Evolutionary conservation across 1,139 yeast species (phyloP).

Genomic region (Suhomyces wounanorum): DNA sequence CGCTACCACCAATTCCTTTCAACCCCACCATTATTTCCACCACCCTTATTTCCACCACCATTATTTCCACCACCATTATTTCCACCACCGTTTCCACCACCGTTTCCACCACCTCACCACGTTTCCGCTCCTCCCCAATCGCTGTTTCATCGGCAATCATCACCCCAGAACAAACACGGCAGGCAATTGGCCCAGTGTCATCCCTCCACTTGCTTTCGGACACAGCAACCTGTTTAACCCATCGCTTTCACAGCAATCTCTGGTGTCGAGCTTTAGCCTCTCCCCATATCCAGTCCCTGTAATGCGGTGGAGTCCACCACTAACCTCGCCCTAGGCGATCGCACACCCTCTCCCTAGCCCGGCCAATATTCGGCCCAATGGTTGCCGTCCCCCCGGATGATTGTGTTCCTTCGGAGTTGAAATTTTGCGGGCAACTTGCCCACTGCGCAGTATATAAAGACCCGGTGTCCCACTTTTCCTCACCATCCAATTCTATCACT

Average conservation of each 20-base stretch:
- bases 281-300: background rate
- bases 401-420: conserved; percentile 24
- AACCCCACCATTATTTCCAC: background rate
- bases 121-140: background rate
- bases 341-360: conserved; percentile 2
- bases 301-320: background rate
- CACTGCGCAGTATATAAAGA: conserved; percentile 8
- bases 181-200: no score
- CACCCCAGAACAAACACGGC: background rate
- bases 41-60: background rate
- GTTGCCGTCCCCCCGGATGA: conserved; percentile 22
- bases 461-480: conserved; percentile 1
- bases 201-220: no score
- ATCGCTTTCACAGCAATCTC: background rate
- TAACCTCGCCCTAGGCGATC: background rate
- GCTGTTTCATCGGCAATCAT: background rate
- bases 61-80: background rate
- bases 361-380: conserved; percentile 7
- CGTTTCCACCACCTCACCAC: background rate
- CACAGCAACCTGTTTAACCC: no score
- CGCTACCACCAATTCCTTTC: no score
- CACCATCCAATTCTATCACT: background rate
- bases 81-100: background rate
- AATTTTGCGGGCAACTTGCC: conserved; percentile 1
- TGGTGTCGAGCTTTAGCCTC: background rate